Percentiles rank a stretch among this genome's conserved stretches.
phyloP scores from a whole-genome alignment of 83 land plant species.

The Diphasiastrum complanatum region DNA sequence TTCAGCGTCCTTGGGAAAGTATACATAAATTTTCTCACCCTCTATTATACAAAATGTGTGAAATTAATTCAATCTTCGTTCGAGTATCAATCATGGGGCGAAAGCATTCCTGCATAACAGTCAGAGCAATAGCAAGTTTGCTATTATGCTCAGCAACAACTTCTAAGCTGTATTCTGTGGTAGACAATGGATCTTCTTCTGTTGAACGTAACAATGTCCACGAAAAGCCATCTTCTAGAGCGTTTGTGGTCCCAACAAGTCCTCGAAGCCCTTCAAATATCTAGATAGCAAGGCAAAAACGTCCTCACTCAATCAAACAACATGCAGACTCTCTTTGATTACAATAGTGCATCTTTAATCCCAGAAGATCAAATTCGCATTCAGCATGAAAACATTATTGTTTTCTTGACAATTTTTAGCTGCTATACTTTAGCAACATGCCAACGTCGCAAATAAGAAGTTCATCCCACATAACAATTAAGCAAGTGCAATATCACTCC shows the following conservation, averaged over 20 bases:
- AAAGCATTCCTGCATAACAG: conserved; percentile 23
- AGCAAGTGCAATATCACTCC: no score
- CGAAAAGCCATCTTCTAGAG: conserved; percentile 48
- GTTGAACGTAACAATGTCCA: conserved; percentile 44
- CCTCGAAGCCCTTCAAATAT: conserved; percentile 35
- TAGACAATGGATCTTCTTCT: conserved; percentile 25
- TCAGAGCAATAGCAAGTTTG: conserved; percentile 16
- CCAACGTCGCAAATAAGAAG: no score
- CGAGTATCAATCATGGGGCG: conserved; percentile 25
- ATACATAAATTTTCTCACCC: no score
- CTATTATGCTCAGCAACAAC: not conserved
- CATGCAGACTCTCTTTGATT: not conserved
- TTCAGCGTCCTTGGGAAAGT: no score
- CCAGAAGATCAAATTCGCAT: conserved; percentile 37
- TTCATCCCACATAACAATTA: no score
- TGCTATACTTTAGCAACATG: no score
- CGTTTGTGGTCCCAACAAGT: conserved; percentile 50
- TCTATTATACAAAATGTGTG: conserved; percentile 18
- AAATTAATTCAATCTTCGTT: conserved; percentile 16
- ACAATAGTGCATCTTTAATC: conserved; percentile 44
- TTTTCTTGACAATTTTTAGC: no score
- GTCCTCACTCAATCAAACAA: not conserved
- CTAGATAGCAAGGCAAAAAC: conserved; percentile 23
- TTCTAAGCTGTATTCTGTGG: not conserved
- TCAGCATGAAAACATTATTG: no score